Conservation (phyloP, 129 eudicot genomes). For the Calendula officinalis region DNA sequence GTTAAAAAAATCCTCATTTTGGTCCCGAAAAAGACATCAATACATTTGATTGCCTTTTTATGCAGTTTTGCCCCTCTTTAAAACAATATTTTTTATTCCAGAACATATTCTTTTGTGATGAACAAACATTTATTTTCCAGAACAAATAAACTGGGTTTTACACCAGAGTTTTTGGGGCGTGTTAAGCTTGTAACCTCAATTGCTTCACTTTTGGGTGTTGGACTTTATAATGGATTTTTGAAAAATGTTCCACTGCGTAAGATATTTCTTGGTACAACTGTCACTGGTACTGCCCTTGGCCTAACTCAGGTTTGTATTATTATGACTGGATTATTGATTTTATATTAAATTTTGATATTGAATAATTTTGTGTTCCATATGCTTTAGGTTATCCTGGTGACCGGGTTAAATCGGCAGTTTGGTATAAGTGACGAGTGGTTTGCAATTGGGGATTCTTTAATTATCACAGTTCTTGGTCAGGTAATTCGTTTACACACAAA, state of each 20-base stretch:
- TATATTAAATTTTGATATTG: constrained; percentile 6
- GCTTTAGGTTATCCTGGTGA: constrained; percentile 78
- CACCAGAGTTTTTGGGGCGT: constrained; percentile 96
- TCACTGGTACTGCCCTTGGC: constrained; percentile 81
- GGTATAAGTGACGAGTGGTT: constrained; percentile 99
- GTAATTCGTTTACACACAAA: constrained; percentile 45
- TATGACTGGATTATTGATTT: not conserved
- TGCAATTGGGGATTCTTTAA: constrained; percentile 91
- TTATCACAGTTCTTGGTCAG: constrained; percentile 92
- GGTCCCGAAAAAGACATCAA: too few species aligned
- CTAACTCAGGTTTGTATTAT: constrained; percentile 71
- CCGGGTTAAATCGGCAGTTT: constrained; percentile 80
- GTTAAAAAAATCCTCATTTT: too few species aligned
- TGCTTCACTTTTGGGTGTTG: constrained; percentile 95
- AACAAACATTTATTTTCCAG: constrained; percentile 33
- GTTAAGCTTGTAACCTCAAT: constrained; percentile 89
- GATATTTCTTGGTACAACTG: constrained; percentile 71
- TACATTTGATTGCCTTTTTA: too few species aligned
- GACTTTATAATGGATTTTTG: constrained; percentile 86
- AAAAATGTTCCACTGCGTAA: constrained; percentile 73
- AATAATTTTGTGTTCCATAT: constrained; percentile 1
- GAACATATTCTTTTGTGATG: not conserved
- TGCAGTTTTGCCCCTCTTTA: too few species aligned
- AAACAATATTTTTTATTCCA: too few species aligned
- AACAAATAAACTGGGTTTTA: constrained; percentile 87